Evolutionary conservation across 225 moss, liverwort and hornwort genomes (phyloP).

Genomic region (Marchantia paleacea): DNA sequence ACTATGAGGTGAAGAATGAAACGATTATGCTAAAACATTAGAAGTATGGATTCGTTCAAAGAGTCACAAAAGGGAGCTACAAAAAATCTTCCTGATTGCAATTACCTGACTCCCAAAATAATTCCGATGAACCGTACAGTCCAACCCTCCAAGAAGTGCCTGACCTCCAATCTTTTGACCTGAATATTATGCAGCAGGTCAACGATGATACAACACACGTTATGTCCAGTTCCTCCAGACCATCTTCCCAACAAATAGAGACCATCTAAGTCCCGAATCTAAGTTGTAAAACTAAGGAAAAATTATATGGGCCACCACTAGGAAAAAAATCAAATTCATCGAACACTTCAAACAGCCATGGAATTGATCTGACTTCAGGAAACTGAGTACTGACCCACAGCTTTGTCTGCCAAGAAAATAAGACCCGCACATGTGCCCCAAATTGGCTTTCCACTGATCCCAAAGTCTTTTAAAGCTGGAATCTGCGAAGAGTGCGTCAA

Average conservation of each 20-base stretch:
- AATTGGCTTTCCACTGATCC: constrained; percentile 67
- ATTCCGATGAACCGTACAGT: constrained; percentile 92
- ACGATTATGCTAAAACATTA: too few relatives aligned
- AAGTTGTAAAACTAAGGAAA: too few relatives aligned
- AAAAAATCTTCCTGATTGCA: not conserved
- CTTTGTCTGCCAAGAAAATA: constrained; percentile 89
- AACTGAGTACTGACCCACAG: constrained; percentile 60
- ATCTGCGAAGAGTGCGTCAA: constrained; percentile 51
- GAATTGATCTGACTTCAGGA: not conserved
- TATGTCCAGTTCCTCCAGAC: not conserved
- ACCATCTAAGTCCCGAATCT: too few relatives aligned
- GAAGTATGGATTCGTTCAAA: too few relatives aligned
- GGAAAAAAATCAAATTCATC: too few relatives aligned
- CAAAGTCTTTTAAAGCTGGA: constrained; percentile 80
- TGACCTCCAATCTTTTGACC: constrained; percentile 92
- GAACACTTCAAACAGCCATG: not conserved
- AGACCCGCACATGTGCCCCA: constrained; percentile 99
- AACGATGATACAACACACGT: not conserved
- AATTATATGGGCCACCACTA: too few relatives aligned
- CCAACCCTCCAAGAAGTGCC: constrained; percentile 89
- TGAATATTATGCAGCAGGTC: constrained; percentile 19
- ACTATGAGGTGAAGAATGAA: too few relatives aligned
- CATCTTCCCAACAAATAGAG: too few relatives aligned
- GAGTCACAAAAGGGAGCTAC: not conserved
- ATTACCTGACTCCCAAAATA: constrained; percentile 96